phyloP scores from a whole-genome alignment of 2,329 filamentous ascomycete genomes.

The Monilinia polystroma region DNA sequence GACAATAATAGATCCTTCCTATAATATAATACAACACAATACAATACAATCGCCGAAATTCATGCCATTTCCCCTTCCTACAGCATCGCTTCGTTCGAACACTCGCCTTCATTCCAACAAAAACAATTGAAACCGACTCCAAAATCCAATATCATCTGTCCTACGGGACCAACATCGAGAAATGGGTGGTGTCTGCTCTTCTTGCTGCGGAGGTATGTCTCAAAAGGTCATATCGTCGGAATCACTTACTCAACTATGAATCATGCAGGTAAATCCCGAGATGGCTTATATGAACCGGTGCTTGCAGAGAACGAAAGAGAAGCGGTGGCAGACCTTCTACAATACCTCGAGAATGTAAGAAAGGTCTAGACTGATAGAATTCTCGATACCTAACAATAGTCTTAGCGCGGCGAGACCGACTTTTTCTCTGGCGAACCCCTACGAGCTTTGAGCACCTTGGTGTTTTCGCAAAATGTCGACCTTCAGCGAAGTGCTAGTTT shows the following conservation, averaged over 20 bases:
- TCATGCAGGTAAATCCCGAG: constrained; percentile 66
- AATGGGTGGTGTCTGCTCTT: constrained; percentile 63
- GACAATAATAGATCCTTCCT: constrained; percentile 26
- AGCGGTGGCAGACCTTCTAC: constrained; percentile 90
- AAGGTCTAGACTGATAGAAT: background rate
- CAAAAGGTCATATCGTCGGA: constrained; percentile 22
- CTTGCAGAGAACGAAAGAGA: constrained; percentile 95
- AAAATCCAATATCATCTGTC: constrained; percentile 29
- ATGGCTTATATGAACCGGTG: constrained; percentile 81
- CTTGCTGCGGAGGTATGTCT: constrained; percentile 57
- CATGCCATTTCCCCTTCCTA: constrained; percentile 13
- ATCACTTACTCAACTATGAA: constrained; percentile 37
- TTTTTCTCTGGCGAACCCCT: constrained; percentile 97
- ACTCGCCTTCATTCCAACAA: constrained; percentile 32
- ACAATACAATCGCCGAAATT: background rate
- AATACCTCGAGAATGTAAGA: constrained; percentile 90
- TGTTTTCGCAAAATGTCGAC: constrained; percentile 98
- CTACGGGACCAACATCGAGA: constrained; percentile 40
- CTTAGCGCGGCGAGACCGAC: constrained; percentile 83
- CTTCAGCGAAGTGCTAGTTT: constrained; percentile 94
- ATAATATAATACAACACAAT: constrained; percentile 8
- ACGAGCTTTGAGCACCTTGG: constrained; percentile 87
- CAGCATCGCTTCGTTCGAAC: constrained; percentile 32
- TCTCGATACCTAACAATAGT: constrained; percentile 29
- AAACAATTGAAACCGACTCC: constrained; percentile 33